Evolutionary conservation across 495 filamentous ascomycete species (phyloP), one percentile per base, ranked within the genome.

Genomic region (Xylaria acuta): DNA sequence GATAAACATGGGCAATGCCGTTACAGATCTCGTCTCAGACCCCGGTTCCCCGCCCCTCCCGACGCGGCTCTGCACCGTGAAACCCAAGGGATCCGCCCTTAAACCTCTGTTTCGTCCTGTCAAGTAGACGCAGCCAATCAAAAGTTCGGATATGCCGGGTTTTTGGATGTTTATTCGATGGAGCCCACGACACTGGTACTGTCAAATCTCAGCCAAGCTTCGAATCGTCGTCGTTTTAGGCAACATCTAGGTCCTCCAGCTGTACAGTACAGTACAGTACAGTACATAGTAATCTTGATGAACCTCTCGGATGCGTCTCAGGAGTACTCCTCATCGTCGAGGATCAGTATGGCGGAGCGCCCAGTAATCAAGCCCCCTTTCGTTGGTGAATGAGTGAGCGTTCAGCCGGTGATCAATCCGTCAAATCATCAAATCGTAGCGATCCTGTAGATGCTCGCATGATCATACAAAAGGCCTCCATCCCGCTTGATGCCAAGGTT

Each of bases 1-100:
- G 64, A n/a, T 27, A 34, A 56, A 41, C 47, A 56, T 36, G 49
- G 65, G 43, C 7, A 3, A 18, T n/a, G 49, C 18, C 47, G 65
- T 67, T 67, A 67, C 65, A 67, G 30, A 51, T 67, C 18, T 38
- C 49, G 65, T 67, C 65, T 67, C 65, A 67, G 49, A 67, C 47
- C 65, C 65, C 49, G 64, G 45, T 38, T 65, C 64, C 45, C 65
- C 47, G 49, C 49, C 22, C 65, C 34, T 67, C 65, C 47, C 34
- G 47, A 56, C 65, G 47, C 65, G 65, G 65, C 65, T 56, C 47
- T 56, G 20, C 47, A 36, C 65, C 65, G 34, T 67, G 65, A 67
- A 67, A 67, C 65, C 49, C 22, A 56, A 67, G 12, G 65, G 65
- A 67, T 67, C 65, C 47, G 65, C 43, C 36, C 49, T 56, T 43